Evolutionary conservation across 371 early-diverging fungal species (phyloP), one percentile per base, ranked within the genome.

Genomic region (Apophysomyces trapeziformis): DNA sequence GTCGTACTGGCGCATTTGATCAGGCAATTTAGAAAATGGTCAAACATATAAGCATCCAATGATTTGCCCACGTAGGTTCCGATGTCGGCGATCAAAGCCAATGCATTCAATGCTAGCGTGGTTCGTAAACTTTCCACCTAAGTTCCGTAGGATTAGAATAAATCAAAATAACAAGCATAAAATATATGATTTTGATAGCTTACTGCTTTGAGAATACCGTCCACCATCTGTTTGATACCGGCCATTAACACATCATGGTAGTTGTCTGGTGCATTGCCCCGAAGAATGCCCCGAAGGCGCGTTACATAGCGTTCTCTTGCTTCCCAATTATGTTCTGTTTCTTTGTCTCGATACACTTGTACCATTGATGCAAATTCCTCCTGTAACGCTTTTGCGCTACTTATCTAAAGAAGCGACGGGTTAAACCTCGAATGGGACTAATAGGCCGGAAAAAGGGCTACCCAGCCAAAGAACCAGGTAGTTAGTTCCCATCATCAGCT

Each of bases 41-140:
- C 84, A 39, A 64, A 74, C 1, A 78, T 76, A 59, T 80, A 83
- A 7, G 60, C 44, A 46, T 83, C 81, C 11, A 79, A 38, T 37
- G 72, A 63, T 60, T 65, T 74, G 4, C 77, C 75, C 8, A 77
- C 63, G 58, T 67, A 80, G 32, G 69, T 58, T 16, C 79, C 81
- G 47, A 83, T 73, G 56, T 83, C 84, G 8, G 67, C 70, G 11
- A 80, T 69, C 9, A 80, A 43, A 9, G 61, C 54, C 11, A 83
- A 61, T 7, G 77, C 75, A 32, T 79, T 72, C 32, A 80, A 68
- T 62, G 79, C 77, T 0, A 83, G 72, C 11, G 80, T 74, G 14
- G 84, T 83, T 60, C 84, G 73, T 18, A 80, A 64, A 64, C 80
- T 83, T 58, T 82, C 79, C 4, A 76, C 72, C 83, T 82, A 64